Base-by-base conservation (phyloP, 352 stramenopile species). In the Bremia lactucae region DNA sequence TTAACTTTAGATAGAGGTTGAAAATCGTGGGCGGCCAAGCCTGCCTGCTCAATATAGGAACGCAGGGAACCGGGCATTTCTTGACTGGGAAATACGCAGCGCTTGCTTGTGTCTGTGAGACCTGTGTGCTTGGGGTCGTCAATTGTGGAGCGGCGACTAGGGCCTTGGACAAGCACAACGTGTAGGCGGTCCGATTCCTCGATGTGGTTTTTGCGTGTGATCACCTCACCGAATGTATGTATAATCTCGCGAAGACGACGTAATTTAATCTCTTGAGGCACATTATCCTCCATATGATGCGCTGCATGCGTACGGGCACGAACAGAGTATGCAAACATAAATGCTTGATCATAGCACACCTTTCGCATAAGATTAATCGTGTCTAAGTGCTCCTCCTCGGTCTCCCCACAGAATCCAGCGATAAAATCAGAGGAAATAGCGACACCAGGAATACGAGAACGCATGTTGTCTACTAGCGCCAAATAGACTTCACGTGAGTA, bases 301-400 rank as follows among this genome's bases (percentile, higher is more conserved):
- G 93, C 84, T 2, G 96, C 96, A 54, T 98, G 92, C 1, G 96
- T 99, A 47, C 87, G 86, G 19, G 88, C 94, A 37, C 96, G 76
- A 72, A 98, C 84, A 34, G 83, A 97, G 71, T 98, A 99, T 11
- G 95, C 92, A 66, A 98, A 99, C 91, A 98, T 97, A 69, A 98
- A 99, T 16, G 95, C 96, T 59, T 98, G 92, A 52, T 98, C 95
- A 60, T 97, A 99, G 47, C 76, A 68, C 10, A 88, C 79, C 13
- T 67, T 59, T 11, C 65, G 72, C 73, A 94, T 85, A 22, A 91
- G 60, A 35, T 78, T 79, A 13, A 91, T 65, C 8, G 96, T 99
- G 49, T 98, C 83, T 5, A 42, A 22, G 69, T 99, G 96, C 45
- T 99, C 97, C 19, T 86, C 70, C 33, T 98, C 93, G 0, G 95